Base-by-base conservation (phyloP, 1,284 basidiomycete genomes). In the Ganoderma resinaceum region DNA sequence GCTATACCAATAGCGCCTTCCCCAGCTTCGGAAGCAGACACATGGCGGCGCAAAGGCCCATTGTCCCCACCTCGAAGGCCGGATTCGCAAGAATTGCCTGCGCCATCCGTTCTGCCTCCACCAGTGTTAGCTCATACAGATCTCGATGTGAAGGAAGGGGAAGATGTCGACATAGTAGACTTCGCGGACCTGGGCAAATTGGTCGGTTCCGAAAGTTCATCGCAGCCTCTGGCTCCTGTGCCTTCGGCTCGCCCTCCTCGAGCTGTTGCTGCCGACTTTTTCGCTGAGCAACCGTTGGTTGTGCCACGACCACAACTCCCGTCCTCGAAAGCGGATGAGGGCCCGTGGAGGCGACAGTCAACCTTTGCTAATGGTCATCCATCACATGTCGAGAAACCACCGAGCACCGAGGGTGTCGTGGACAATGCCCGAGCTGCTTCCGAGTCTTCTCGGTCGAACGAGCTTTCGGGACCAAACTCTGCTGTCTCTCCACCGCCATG, bases 131-230 rank as follows among this genome's bases (percentile, higher is more conserved):
- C 61, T 82, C 83, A 68, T 33, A 80, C 85, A 11, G 84, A 86
- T 18, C 78, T 89, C n/a, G 79, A 81, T n/a, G 78, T 84, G 55
- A 79, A 81, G 66, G 78, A 82, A 4, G 87, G 86, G 35, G 91
- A 90, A 70, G 86, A 89, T 62, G 82, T 94, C 3, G 92, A 94
- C 74, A 86, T 92, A 18, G 84, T 95, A 23, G 92, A 95, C 75
- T 95, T 93, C 75, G 86, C 86, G 14, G 92, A 95, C 62, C 82
- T 94, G 77, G 90, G 84, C 52, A 90, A 88, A 78, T 86, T 94
- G 65, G 83, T 90, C 26, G 88, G 86, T 38, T 79, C 80, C 23
- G 77, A 76, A 23, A 59, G 75, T 29, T 61, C 74, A 52, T 61
- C 80, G 42, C 80, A 82, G 33, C 35, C 62, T 42, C 71, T 64